Percentiles rank a stretch among this genome's conserved stretches.
These are phyloP conservation scores for Secale cereale DNA, from an alignment of 176 grass and related monocot species.

Conservation along the genomic window DNA sequence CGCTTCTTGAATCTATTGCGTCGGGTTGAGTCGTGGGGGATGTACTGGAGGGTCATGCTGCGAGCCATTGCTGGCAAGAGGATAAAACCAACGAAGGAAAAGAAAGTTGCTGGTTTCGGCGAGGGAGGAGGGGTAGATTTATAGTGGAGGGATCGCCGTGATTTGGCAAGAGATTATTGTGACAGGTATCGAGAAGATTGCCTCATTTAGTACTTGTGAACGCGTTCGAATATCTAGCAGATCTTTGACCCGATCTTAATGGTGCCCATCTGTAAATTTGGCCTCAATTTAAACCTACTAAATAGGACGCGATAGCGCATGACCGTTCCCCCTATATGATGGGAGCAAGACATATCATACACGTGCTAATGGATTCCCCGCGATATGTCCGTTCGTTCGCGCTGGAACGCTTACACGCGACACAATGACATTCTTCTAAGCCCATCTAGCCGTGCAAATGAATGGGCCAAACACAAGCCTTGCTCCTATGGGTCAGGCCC, in stretches of 20 bases:
- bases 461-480: no score
- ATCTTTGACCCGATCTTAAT: not conserved
- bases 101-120: not conserved
- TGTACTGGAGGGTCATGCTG: constrained; percentile 25
- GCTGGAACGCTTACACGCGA: not conserved
- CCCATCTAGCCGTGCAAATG: no score
- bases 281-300: not conserved
- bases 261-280: not conserved
- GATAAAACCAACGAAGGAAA: not conserved
- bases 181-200: not conserved
- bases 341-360: not conserved
- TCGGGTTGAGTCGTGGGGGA: constrained; percentile 12
- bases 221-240: not conserved
- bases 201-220: not conserved
- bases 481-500: no score
- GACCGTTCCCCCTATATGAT: not conserved
- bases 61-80: not conserved
- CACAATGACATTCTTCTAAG: no score
- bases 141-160: not conserved
- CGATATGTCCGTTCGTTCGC: not conserved
- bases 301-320: no score
- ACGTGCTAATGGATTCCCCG: not conserved
- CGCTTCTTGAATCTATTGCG: constrained; percentile 29
- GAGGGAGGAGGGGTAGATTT: not conserved
- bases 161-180: not conserved